Conservation (phyloP, 495 filamentous ascomycete genomes). For the Lepraria neglecta region DNA sequence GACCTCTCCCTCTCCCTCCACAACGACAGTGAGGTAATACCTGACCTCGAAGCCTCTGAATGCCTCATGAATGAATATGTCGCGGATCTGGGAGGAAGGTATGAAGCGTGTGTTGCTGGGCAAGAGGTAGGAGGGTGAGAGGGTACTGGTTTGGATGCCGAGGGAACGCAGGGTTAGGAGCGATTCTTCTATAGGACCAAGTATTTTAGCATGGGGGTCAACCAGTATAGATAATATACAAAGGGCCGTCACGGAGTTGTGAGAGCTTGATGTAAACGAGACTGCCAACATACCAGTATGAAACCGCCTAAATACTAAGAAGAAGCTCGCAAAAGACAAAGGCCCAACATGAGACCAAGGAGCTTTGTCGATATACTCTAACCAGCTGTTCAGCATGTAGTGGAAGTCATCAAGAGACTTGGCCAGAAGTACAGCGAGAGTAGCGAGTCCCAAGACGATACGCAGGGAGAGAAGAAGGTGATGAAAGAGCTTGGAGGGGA, state of each 20-base stretch:
- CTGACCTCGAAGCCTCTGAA: constrained; percentile 88
- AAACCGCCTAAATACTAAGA: constrained; percentile 44
- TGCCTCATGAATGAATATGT: constrained; percentile 92
- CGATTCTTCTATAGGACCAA: constrained; percentile 61
- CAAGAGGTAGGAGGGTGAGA: constrained; percentile 55
- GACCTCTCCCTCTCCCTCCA: constrained; percentile 80
- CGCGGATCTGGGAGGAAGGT: constrained; percentile 81
- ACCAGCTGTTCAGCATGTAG: constrained; percentile 38
- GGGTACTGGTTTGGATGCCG: constrained; percentile 81
- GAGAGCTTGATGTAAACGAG: constrained; percentile 26
- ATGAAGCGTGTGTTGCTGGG: constrained; percentile 78
- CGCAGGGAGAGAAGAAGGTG: constrained; percentile 46
- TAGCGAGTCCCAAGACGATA: constrained; percentile 37
- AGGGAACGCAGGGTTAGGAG: constrained; percentile 82
- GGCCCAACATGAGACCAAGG: constrained; percentile 32
- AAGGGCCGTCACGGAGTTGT: not conserved
- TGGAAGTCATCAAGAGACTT: constrained; percentile 34
- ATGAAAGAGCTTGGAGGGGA: constrained; percentile 51
- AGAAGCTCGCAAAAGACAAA: constrained; percentile 36
- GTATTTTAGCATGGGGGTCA: constrained; percentile 20
- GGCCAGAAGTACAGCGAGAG: constrained; percentile 39
- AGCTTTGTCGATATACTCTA: constrained; percentile 28
- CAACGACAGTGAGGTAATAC: constrained; percentile 84
- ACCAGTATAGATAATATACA: constrained; percentile 9
- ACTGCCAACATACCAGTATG: constrained; percentile 40